Percentiles rank a stretch among this genome's conserved stretches.
phyloP scores from a whole-genome alignment of 2,329 filamentous ascomycete genomes.

The Beauveria sp. region DNA sequence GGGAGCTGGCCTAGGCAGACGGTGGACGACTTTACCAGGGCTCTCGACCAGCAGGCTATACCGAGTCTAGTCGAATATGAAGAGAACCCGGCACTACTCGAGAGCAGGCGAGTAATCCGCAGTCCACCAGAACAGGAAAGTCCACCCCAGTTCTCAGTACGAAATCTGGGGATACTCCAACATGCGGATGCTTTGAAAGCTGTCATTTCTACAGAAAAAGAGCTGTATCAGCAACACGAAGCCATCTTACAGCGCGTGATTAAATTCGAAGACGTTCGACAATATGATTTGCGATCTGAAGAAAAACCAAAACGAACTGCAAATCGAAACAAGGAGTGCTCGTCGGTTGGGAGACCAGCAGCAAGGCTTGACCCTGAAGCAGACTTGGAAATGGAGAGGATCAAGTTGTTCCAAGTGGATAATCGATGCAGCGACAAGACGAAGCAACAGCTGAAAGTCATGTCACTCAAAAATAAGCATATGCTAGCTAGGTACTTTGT shows the following conservation, averaged over 20 bases:
- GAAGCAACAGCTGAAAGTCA: not conserved
- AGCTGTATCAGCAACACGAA: not conserved
- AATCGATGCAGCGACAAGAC: not conserved
- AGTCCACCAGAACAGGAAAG: not conserved
- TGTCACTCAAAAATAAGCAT: not conserved
- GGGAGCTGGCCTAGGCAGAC: not conserved
- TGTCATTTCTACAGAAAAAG: not conserved
- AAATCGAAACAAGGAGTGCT: not conserved
- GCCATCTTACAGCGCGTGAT: not conserved
- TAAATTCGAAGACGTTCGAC: not conserved
- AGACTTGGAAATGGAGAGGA: not conserved
- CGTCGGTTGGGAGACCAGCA: not conserved
- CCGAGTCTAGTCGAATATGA: not conserved
- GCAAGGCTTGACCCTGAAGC: not conserved
- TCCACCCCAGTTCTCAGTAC: not conserved
- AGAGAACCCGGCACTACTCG: not conserved
- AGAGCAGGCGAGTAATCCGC: not conserved
- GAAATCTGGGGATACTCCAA: not conserved
- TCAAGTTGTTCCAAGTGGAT: not conserved
- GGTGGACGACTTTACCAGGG: not conserved
- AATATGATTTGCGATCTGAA: not conserved
- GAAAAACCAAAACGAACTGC: too few relatives aligned
- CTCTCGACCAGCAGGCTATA: not conserved
- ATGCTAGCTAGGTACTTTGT: not conserved
- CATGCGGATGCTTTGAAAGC: not conserved